A percentile compares a stretch with the other conserved stretches of the same genome.
These are phyloP conservation scores for Yamadazyma phyllophila DNA, from an alignment of 805 yeast species.

Conservation along the genomic window DNA sequence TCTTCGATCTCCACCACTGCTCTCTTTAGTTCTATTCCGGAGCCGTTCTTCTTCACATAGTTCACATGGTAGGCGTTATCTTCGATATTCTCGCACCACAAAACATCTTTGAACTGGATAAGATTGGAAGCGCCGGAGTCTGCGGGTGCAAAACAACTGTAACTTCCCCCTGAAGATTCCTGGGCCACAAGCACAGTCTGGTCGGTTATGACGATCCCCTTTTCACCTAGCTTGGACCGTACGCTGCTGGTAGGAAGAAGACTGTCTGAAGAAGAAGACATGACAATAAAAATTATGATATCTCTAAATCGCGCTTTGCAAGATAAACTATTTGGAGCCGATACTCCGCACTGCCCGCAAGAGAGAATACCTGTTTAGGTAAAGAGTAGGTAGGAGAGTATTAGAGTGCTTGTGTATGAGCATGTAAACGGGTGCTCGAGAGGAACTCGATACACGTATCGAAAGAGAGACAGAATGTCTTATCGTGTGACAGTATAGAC, in stretches of 20 bases:
- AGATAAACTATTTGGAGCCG: not conserved
- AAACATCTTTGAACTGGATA: conserved; percentile 23
- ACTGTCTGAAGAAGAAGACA: conserved; percentile 6
- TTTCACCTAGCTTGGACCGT: conserved; percentile 3
- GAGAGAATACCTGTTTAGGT: not conserved
- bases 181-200: conserved; percentile 1
- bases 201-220: conserved; percentile 3
- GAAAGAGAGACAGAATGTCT: no score
- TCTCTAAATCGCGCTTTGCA: conserved; percentile 1
- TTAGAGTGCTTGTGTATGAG: no score
- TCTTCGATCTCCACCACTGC: conserved; percentile 2
- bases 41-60: conserved; percentile 11
- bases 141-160: conserved; percentile 2
- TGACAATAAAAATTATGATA: not conserved
- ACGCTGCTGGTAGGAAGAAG: conserved; percentile 1
- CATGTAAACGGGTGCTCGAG: no score
- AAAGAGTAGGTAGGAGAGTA: not conserved
- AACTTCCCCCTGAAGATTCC: not conserved
- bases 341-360: not conserved
- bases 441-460: no score
- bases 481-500: no score
- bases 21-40: not conserved
- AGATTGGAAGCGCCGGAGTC: not conserved
- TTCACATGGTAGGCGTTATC: conserved; percentile 12
- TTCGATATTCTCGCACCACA: conserved; percentile 21